Conservation (phyloP, 78 protist species). For the Cavenderia fasciculata region DNA sequence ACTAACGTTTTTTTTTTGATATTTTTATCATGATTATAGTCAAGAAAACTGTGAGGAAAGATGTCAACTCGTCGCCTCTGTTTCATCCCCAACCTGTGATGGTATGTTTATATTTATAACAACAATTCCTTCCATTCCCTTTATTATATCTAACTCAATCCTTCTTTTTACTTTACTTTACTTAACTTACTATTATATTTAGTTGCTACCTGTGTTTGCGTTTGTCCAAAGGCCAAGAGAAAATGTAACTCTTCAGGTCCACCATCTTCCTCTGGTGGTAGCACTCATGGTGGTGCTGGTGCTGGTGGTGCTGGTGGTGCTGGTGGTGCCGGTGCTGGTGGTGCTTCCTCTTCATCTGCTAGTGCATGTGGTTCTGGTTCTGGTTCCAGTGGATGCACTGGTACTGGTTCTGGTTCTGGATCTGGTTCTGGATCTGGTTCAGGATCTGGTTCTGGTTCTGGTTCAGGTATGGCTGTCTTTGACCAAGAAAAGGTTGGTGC, state of each 20-base stretch:
- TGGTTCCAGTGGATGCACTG: not conserved
- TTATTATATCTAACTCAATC: too few species aligned
- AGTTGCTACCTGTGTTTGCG: not conserved
- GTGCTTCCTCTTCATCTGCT: not conserved
- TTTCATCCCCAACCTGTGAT: not conserved
- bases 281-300: not conserved
- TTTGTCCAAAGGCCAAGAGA: conserved; percentile 1
- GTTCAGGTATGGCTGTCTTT: conserved; percentile 22
- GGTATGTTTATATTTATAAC: too few species aligned
- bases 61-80: not conserved
- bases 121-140: too few species aligned
- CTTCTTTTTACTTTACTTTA: too few species aligned
- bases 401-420: conserved; percentile 7
- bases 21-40: not conserved
- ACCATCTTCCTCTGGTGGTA: not conserved
- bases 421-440: conserved; percentile 12
- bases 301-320: conserved; percentile 11
- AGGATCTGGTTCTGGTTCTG: conserved; percentile 5
- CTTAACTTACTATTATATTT: too few species aligned
- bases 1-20: not conserved
- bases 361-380: not conserved
- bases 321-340: too few species aligned
- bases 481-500: not conserved
- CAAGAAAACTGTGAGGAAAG: not conserved
- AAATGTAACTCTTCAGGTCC: not conserved